These are phyloP conservation scores for Pugionium cornutum DNA, from an alignment of 345 rosid genomes.

Conservation along the genomic window DNA sequence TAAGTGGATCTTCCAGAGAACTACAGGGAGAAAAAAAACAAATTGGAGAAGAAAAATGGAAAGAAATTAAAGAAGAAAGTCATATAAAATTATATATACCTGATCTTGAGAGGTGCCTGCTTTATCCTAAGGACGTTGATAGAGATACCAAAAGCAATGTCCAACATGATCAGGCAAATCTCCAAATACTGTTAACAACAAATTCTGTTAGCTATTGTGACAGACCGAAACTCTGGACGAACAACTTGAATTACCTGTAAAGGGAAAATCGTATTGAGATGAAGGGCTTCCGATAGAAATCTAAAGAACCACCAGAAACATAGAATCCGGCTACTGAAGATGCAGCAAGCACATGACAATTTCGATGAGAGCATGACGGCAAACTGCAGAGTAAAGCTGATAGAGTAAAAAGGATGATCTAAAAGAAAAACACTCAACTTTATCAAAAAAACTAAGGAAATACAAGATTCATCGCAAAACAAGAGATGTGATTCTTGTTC, in stretches of 20 bases:
- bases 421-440: background rate
- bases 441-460: no score
- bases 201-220: background rate
- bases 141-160: constrained; percentile 59
- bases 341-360: constrained; percentile 38
- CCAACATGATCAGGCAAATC: constrained; percentile 55
- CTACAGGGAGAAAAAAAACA: constrained; percentile 41
- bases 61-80: background rate
- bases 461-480: no score
- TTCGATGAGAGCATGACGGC: constrained; percentile 46
- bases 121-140: constrained; percentile 57
- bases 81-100: constrained; percentile 47
- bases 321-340: constrained; percentile 48
- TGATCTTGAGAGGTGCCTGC: constrained; percentile 39
- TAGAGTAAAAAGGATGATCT: background rate
- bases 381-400: constrained; percentile 46
- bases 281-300: constrained; percentile 47
- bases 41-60: background rate
- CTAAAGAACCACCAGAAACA: constrained; percentile 81
- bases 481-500: background rate
- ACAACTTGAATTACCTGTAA: constrained; percentile 41
- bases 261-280: constrained; percentile 47
- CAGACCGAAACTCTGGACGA: background rate
- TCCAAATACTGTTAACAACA: constrained; percentile 40
- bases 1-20: constrained; percentile 63